Evolutionary conservation across 1,284 basidiomycete species (phyloP).

Genomic region (Trametes polyzona): DNA sequence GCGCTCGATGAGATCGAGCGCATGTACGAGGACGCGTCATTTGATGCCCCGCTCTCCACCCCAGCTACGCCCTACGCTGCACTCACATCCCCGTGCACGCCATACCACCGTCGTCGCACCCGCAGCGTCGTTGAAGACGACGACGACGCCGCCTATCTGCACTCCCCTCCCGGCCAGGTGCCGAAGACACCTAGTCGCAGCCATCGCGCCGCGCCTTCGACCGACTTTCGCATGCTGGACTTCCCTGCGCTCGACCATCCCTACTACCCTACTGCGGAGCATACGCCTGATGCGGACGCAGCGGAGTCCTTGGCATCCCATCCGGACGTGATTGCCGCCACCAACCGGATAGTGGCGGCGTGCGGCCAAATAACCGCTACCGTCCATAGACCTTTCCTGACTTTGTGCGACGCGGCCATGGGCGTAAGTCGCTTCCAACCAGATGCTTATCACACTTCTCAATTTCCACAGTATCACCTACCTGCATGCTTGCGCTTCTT

Average conservation of each 20-base stretch:
- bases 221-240: slow-evolving; percentile 42
- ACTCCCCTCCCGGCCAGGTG: background rate
- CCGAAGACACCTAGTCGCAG: slow-evolving; percentile 21
- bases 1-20: slow-evolving; percentile 70
- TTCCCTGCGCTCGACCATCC: slow-evolving; percentile 63
- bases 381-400: slow-evolving; percentile 68
- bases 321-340: slow-evolving; percentile 60
- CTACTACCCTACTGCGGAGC: slow-evolving; percentile 44
- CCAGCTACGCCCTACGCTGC: slow-evolving; percentile 24
- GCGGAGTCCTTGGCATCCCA: slow-evolving; percentile 59
- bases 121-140: slow-evolving; percentile 5
- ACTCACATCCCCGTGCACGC: slow-evolving; percentile 22
- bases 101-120: slow-evolving; percentile 8
- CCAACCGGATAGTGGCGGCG: slow-evolving; percentile 66
- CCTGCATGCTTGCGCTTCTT: slow-evolving; percentile 70
- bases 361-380: slow-evolving; percentile 64
- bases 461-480: slow-evolving; percentile 58
- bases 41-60: slow-evolving; percentile 33
- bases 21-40: slow-evolving; percentile 47
- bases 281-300: slow-evolving; percentile 16
- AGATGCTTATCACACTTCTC: background rate
- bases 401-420: slow-evolving; percentile 69
- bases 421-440: slow-evolving; percentile 46
- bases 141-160: background rate
- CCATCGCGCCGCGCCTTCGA: background rate